These are phyloP conservation scores for Isabelozyma gotoi DNA, from an alignment of 805 yeast species.

Conservation along the genomic window DNA sequence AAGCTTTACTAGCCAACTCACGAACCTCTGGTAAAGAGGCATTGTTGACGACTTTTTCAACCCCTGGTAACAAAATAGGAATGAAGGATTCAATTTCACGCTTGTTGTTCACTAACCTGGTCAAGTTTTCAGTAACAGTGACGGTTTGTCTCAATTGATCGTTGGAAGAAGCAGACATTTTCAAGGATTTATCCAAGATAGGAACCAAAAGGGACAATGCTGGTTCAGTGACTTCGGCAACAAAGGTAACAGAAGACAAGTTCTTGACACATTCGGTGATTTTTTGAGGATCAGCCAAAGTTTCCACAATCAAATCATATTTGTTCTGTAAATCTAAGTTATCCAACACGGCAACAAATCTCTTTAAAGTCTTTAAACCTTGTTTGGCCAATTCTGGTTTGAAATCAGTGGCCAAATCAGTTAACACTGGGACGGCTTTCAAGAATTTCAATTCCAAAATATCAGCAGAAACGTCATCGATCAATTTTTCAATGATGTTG, in stretches of 20 bases:
- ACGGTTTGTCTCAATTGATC: slow-evolving; percentile 97
- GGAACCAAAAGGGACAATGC: slow-evolving; percentile 90
- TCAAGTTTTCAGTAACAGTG: slow-evolving; percentile 91
- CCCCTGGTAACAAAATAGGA: slow-evolving; percentile 88
- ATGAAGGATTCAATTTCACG: slow-evolving; percentile 86
- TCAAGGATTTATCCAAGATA: slow-evolving; percentile 83
- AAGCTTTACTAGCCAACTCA: slow-evolving; percentile 86
- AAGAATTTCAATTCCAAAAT: slow-evolving; percentile 79
- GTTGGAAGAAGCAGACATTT: slow-evolving; percentile 85
- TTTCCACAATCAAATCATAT: slow-evolving; percentile 76
- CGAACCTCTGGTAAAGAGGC: slow-evolving; percentile 97
- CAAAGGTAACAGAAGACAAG: slow-evolving; percentile 91
- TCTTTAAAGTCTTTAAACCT: slow-evolving; percentile 69
- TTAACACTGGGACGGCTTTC: slow-evolving; percentile 76
- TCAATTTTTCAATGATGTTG: slow-evolving; percentile 66
- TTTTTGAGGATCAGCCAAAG: slow-evolving; percentile 85
- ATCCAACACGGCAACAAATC: slow-evolving; percentile 80
- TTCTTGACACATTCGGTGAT: slow-evolving; percentile 88
- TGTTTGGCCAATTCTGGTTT: slow-evolving; percentile 92
- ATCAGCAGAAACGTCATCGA: slow-evolving; percentile 82
- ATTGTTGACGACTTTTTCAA: slow-evolving; percentile 79
- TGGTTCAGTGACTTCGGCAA: slow-evolving; percentile 97
- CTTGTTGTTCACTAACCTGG: slow-evolving; percentile 91
- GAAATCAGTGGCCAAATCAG: slow-evolving; percentile 91
- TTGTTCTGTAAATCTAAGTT: slow-evolving; percentile 90